A percentile compares a stretch with the other conserved stretches of the same genome.
Evolutionary conservation across 2,329 filamentous ascomycete genomes (phyloP).

Genomic region (Tolypocladium tundrense): DNA sequence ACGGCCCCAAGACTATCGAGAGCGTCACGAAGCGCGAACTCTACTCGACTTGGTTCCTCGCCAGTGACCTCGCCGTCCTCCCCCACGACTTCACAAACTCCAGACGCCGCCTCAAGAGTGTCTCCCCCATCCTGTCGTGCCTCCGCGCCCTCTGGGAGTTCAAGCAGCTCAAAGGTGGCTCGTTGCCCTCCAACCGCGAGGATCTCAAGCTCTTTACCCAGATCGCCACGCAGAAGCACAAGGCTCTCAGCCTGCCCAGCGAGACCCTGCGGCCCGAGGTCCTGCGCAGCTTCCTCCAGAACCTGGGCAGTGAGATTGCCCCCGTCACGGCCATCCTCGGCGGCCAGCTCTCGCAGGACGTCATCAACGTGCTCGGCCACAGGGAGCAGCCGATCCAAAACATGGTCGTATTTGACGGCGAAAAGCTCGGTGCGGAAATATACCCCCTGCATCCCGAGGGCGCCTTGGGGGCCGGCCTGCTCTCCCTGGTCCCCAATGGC

Average conservation of each 20-base stretch:
- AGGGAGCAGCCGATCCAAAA: conserved; percentile 95
- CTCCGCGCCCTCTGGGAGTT: conserved; percentile 88
- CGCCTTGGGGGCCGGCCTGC: conserved; percentile 36
- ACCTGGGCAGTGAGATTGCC: conserved; percentile 72
- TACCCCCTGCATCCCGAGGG: conserved; percentile 72
- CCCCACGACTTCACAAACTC: conserved; percentile 56
- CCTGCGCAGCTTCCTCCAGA: conserved; percentile 75
- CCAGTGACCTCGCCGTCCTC: conserved; percentile 65
- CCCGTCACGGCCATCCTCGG: conserved; percentile 85
- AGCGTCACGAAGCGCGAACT: conserved; percentile 84
- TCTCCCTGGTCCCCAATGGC: conserved; percentile 22
- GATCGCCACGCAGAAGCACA: conserved; percentile 68
- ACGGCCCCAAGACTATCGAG: conserved; percentile 62
- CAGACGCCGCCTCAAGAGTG: conserved; percentile 58
- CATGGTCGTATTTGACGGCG: conserved; percentile 83
- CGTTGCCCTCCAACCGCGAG: conserved; percentile 44
- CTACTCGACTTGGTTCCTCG: conserved; percentile 82
- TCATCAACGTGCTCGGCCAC: conserved; percentile 89
- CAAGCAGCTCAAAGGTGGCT: conserved; percentile 37
- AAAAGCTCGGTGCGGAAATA: conserved; percentile 64
- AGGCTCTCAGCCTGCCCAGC: conserved; percentile 58
- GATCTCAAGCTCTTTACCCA: conserved; percentile 71
- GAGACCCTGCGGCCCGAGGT: conserved; percentile 62
- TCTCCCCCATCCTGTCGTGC: conserved; percentile 78
- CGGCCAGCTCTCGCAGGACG: conserved; percentile 85